phyloP scores from a whole-genome alignment of 2,329 filamentous ascomycete genomes.

The Talaromyces sp. region DNA sequence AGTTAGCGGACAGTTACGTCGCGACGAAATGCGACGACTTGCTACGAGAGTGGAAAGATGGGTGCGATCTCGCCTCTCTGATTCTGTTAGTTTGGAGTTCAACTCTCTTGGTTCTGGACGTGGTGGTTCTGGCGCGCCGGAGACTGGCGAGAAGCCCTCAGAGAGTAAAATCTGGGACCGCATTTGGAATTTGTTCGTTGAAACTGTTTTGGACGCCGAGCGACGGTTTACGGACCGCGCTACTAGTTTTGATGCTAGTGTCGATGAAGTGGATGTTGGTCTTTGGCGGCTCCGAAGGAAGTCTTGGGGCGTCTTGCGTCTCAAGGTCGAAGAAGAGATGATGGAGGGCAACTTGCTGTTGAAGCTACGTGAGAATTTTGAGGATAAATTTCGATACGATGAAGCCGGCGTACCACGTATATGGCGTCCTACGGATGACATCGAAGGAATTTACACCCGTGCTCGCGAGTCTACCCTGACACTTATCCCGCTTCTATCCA shows the following conservation, averaged over 20 bases:
- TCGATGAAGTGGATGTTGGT: constrained; percentile 87
- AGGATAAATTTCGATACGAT: constrained; percentile 98
- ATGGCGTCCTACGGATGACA: constrained; percentile 95
- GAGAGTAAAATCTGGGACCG: constrained; percentile 95
- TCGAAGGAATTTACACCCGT: constrained; percentile 90
- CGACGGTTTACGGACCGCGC: constrained; percentile 81
- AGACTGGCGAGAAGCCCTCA: constrained; percentile 68
- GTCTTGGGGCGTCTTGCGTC: constrained; percentile 85
- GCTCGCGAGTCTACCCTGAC: constrained; percentile 89
- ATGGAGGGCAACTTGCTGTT: constrained; percentile 95
- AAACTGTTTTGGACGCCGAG: constrained; percentile 82
- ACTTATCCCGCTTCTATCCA: constrained; percentile 82
- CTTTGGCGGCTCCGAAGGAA: constrained; percentile 90
- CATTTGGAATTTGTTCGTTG: constrained; percentile 82
- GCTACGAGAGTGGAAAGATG: constrained; percentile 89
- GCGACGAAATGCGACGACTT: constrained; percentile 93
- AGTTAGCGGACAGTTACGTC: constrained; percentile 77
- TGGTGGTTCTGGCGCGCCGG: constrained; percentile 76
- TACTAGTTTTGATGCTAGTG: constrained; percentile 87
- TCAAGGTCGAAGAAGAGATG: constrained; percentile 94
- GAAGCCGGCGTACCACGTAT: constrained; percentile 91
- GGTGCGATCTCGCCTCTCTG: constrained; percentile 82
- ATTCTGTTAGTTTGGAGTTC: constrained; percentile 89
- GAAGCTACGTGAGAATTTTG: constrained; percentile 96
- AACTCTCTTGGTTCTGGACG: constrained; percentile 91